These are phyloP conservation scores for Paramecium bursaria DNA, from an alignment of 73 alveolate species.

Conservation along the genomic window DNA sequence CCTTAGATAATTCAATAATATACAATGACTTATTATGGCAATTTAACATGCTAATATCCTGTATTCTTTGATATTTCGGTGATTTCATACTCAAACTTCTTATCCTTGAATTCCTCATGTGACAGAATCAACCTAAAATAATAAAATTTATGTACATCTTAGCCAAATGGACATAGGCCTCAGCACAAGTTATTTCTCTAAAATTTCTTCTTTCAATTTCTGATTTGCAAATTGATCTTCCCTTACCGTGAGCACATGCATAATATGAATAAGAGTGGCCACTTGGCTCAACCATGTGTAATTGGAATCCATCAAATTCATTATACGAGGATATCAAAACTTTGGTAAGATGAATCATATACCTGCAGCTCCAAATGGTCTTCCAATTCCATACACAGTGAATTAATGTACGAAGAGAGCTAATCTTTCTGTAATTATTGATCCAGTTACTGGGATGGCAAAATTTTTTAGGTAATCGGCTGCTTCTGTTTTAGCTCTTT, in stretches of 20 bases:
- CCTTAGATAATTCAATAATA: neutral
- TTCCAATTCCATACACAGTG: conserved; percentile 85
- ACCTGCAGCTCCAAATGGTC: conserved; percentile 93
- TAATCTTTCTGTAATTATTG: conserved; percentile 88
- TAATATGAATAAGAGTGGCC: conserved; percentile 90
- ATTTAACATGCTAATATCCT: neutral
- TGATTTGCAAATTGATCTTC: conserved; percentile 90
- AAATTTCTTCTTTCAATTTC: conserved; percentile 93
- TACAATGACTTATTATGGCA: conserved; percentile 29
- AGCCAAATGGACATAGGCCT: conserved; percentile 80
- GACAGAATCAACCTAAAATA: conserved; percentile 63
- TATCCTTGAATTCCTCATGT: conserved; percentile 83
- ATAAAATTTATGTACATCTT: conserved; percentile 46
- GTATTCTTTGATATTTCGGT: conserved; percentile 73
- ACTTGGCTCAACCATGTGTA: conserved; percentile 89
- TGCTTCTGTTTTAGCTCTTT: conserved; percentile 92
- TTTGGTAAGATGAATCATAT: neutral
- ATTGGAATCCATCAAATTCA: conserved; percentile 79
- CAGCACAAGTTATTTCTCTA: conserved; percentile 77
- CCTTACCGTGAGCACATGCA: conserved; percentile 95
- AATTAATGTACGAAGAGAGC: conserved; percentile 84
- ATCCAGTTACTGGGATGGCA: conserved; percentile 85
- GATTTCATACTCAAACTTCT: conserved; percentile 81
- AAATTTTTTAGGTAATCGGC: conserved; percentile 79
- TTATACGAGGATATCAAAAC: conserved; percentile 80